Conservation (phyloP, 768 basidiomycete species). For the Lactarius hengduanensis region DNA sequence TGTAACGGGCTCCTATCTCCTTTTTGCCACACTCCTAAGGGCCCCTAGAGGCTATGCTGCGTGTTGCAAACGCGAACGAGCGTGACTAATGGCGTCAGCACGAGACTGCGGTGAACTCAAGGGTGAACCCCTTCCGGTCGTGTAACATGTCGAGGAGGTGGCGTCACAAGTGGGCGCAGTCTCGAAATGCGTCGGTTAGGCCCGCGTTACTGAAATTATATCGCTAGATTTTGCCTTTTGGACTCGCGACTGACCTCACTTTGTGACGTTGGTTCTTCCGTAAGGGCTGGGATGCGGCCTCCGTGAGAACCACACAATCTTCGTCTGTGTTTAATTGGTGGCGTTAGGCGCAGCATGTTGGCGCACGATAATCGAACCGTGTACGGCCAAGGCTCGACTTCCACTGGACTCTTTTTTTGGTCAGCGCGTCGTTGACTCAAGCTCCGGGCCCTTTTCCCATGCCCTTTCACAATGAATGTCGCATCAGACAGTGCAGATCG, state of each 20-base stretch:
- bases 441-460: slow-evolving; percentile 10
- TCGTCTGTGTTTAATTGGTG: slow-evolving; percentile 11
- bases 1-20: neutral
- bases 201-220: neutral
- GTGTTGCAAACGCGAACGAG: neutral
- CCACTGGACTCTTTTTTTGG: neutral
- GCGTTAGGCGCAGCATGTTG: slow-evolving; percentile 13
- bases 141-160: neutral
- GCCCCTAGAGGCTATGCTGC: neutral
- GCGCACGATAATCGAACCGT: neutral
- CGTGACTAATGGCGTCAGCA: neutral
- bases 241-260: neutral
- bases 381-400: neutral
- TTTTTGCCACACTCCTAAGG: neutral
- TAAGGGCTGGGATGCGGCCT: neutral
- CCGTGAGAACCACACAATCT: neutral
- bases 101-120: neutral
- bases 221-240: slow-evolving; percentile 15
- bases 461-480: neutral
- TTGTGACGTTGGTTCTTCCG: slow-evolving; percentile 17
- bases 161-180: neutral
- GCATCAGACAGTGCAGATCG: slow-evolving; percentile 10
- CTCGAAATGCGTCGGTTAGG: neutral
- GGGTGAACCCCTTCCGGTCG: too few species aligned
- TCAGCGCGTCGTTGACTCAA: slow-evolving; percentile 8